Conservation (phyloP, 495 filamentous ascomycete species). For the Penicillium fimorum region DNA sequence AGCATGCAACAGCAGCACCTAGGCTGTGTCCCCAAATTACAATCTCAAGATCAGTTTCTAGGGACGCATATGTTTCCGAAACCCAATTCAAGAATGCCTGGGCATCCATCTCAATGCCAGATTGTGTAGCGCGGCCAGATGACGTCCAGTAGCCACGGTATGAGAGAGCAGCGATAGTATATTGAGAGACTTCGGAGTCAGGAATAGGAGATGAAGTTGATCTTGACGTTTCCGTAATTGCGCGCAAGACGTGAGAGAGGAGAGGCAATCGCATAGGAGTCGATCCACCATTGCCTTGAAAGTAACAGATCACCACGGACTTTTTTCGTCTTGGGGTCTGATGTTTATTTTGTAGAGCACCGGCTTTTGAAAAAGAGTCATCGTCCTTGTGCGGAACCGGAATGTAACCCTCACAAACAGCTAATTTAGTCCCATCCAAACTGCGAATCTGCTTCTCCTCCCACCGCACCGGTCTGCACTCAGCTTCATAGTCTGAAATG, state of each 20-base stretch:
- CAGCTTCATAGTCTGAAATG: constrained; percentile 57
- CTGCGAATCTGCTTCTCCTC: constrained; percentile 49
- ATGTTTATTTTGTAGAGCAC: neutral
- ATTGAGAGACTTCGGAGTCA: constrained; percentile 24
- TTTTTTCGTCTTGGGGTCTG: constrained; percentile 11
- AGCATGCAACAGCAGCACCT: constrained; percentile 56
- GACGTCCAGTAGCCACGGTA: constrained; percentile 83
- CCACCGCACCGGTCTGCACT: constrained; percentile 64
- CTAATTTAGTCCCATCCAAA: constrained; percentile 62
- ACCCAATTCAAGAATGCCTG: constrained; percentile 59
- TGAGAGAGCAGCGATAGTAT: constrained; percentile 64
- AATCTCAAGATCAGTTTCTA: constrained; percentile 41
- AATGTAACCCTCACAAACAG: constrained; percentile 51
- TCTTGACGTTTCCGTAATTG: constrained; percentile 10
- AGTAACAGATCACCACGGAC: constrained; percentile 37
- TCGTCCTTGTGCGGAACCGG: neutral
- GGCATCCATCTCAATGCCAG: constrained; percentile 63
- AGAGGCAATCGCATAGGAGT: constrained; percentile 66
- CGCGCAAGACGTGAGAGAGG: constrained; percentile 52
- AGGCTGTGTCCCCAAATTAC: constrained; percentile 83
- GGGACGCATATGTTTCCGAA: constrained; percentile 30
- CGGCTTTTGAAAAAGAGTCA: neutral
- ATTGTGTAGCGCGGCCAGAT: constrained; percentile 62
- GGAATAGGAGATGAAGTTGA: neutral
- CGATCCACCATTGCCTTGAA: constrained; percentile 44